Evolutionary conservation across 2,329 filamentous ascomycete genomes (phyloP), one percentile per base, ranked within the genome.

Genomic region (Beauveria australis): DNA sequence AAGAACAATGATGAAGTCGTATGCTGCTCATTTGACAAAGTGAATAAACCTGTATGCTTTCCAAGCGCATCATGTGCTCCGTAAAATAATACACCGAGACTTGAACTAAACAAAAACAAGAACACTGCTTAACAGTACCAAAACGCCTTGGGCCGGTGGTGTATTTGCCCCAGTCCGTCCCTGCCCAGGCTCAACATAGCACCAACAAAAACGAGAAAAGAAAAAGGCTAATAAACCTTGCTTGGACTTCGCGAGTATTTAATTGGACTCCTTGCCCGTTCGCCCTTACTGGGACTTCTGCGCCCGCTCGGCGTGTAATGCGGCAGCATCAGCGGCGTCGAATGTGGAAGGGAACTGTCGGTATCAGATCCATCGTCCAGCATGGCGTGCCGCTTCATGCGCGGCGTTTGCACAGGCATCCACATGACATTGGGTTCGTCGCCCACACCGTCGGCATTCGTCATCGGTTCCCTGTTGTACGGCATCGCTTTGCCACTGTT

Each of bases 321-420:
- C 3, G 77, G 72, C n/a, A 73, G 69, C 58, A 78, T 73, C 19
- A 82, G 68, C 1, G 73, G 65, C 61, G 73, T 77, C 59, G 75
- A 70, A 43, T 71, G 72, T 5, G 74, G 73, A 0, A 80, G 79
- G 8, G 80, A 80, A 28, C 65, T 77, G 59, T 84, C 82, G 3
- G 79, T 82, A 46, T 84, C 81, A 0, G 77, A 79, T 1, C 71
- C 77, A 9, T 81, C 79, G 54, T 77, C 75, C 10, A 75, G 61
- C 53, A 76, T 68, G n/a, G 72, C 71, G 52, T 78, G 75, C 24
- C 79, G 74, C 58, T 75, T 75, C 54, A 74, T 67, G 37, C 69
- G 74, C 5, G 79, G 79, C 16, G 79, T 82, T 64, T 80, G 77
- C 28, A 81, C 76, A 3, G 79, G 79, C 54, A 80, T 75, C 72